Conservation (phyloP, 2,329 filamentous ascomycete genomes). For the Myrmaecium sp. region DNA sequence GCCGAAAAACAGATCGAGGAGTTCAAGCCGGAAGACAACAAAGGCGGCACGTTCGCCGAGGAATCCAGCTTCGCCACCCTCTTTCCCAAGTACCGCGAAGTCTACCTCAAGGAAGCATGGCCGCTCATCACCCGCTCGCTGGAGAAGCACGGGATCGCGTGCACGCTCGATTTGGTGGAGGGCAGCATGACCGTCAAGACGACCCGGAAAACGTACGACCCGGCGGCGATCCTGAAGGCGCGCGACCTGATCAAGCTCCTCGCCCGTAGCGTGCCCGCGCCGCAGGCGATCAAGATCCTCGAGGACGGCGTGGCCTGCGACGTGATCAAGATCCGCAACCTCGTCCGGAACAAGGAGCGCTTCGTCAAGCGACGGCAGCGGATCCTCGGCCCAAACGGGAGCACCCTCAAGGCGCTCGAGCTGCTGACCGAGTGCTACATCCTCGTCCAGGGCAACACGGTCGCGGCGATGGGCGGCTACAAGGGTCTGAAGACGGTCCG, state of each 20-base stretch:
- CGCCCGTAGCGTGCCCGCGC: constrained; percentile 77
- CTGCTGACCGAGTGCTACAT: constrained; percentile 84
- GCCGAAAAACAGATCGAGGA: constrained; percentile 43
- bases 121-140: constrained; percentile 74
- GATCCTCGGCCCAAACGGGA: constrained; percentile 79
- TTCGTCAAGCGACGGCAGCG: constrained; percentile 91
- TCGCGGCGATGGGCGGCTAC: constrained; percentile 78
- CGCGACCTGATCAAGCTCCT: constrained; percentile 88
- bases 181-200: constrained; percentile 96
- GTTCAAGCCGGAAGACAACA: constrained; percentile 76
- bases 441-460: constrained; percentile 91
- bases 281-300: constrained; percentile 84
- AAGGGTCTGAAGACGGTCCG: constrained; percentile 88
- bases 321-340: constrained; percentile 83
- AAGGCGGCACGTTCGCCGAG: constrained; percentile 71
- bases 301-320: constrained; percentile 86
- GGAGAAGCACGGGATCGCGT: constrained; percentile 76
- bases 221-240: constrained; percentile 81
- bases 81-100: constrained; percentile 93
- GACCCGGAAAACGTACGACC: constrained; percentile 79
- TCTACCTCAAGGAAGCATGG: constrained; percentile 86
- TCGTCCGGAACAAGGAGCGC: constrained; percentile 84
- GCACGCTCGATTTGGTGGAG: constrained; percentile 84
- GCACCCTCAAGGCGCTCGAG: constrained; percentile 85
- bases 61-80: constrained; percentile 77